Evolutionary conservation across 352 stramenopile genomes (phyloP).

Genomic region (Saprolegnia diclina): DNA sequence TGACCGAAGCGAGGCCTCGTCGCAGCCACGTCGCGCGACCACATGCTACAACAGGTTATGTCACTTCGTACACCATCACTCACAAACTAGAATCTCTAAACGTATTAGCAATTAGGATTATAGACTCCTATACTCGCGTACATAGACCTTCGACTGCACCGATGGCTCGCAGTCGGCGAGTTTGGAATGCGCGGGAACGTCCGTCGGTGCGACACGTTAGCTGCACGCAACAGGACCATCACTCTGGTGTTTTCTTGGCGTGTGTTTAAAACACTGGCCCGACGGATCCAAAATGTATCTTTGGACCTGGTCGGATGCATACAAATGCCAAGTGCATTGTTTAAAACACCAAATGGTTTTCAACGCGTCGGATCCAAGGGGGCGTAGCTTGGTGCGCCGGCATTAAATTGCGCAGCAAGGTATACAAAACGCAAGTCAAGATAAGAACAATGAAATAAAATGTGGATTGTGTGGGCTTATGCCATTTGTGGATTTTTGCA

Average conservation of each 20-base stretch:
- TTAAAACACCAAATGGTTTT: neutral
- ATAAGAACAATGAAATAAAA: neutral
- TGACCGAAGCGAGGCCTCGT: no score
- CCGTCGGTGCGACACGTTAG: no score
- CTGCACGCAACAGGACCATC: neutral
- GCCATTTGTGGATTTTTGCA: constrained; percentile 15
- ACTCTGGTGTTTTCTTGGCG: constrained; percentile 3
- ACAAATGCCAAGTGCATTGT: neutral
- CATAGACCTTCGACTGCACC: no score
- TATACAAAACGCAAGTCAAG: constrained; percentile 1
- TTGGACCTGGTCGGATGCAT: neutral
- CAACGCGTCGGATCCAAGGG: neutral
- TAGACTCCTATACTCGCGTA: no score
- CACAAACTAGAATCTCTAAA: no score
- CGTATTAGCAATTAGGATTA: no score
- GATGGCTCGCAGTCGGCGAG: no score
- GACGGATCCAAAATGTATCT: neutral
- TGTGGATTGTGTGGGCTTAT: constrained; percentile 13
- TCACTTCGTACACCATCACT: no score
- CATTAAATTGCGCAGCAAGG: neutral
- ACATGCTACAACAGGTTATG: no score
- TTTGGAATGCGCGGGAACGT: no score
- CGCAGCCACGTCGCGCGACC: no score
- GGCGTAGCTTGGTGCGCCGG: no score
- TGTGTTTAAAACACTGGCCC: constrained; percentile 6